Evolutionary conservation across 2,329 filamentous ascomycete species (phyloP), one percentile per base, ranked within the genome.

Genomic region (Rhytidhysteron rufulum): DNA sequence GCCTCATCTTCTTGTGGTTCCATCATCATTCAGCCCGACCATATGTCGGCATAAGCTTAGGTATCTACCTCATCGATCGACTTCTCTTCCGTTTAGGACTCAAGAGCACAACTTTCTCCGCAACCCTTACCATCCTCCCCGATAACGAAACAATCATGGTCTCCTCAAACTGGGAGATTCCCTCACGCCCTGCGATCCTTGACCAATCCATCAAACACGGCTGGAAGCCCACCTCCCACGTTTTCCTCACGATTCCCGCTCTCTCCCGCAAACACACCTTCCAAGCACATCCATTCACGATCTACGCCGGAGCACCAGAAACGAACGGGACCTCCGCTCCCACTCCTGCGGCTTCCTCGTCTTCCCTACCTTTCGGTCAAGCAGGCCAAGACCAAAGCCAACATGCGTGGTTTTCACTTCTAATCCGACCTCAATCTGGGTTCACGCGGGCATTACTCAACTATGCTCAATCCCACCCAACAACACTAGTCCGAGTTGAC

Each of bases 201-300:
- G 7, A 7, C 24, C 24, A 36, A n/a, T 65, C 66, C 51, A 70
- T 75, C 48, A 54, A 50, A 4, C 45, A 68, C 35, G 80, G 80
- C 30, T 85, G 81, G 80, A 55, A 67, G 16, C 74, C 80, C 2
- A 78, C 78, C 13, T 78, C 83, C 50, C 82, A 85, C 56, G 70
- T 83, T 35, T 85, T 85, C 59, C 56, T 85, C 41, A 77, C 76
- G 1, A 63, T 84, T 1, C 80, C 80, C 0, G 65, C 63, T 0
- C 67, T 85, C 5, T 74, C 73, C 2, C 58, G 62, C 3, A 72
- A 68, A 39, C 74, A 82, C 51, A 54, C 64, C 3, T 55, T 82
- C 1, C 81, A 85, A 60, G 71, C 80, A 0, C 81, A 85, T 53
- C 82, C 81, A 0, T 85, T 85, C 59, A 84, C 80, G 7, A 82